A percentile compares a stretch with the other conserved stretches of the same genome.
phyloP scores from a whole-genome alignment of 768 basidiomycete species.

The Boletus vermiculosoides region DNA sequence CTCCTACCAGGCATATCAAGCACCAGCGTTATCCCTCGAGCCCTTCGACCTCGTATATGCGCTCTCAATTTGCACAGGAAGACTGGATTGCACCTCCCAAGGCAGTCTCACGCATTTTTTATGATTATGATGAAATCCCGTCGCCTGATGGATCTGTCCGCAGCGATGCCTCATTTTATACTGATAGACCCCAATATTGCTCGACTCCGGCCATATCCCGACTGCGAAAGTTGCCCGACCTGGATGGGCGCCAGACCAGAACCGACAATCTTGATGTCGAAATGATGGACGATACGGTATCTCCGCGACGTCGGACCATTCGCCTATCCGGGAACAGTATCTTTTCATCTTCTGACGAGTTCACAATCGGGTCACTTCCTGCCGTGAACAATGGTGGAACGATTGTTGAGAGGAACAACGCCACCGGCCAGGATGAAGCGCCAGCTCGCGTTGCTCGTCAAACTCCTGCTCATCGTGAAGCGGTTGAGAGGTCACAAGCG shows the following conservation, averaged over 20 bases:
- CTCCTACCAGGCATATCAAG: conserved; percentile 10
- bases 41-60: conserved; percentile 31
- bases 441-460: neutral
- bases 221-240: neutral
- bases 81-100: conserved; percentile 18
- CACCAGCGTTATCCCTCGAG: conserved; percentile 22
- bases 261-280: conserved; percentile 14
- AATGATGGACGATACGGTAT: conserved; percentile 19
- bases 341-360: conserved; percentile 30
- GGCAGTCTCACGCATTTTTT: neutral
- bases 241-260: neutral
- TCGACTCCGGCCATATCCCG: conserved; percentile 27
- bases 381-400: neutral
- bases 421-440: neutral
- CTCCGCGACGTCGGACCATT: conserved; percentile 9
- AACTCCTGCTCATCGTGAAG: neutral
- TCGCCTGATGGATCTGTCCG: conserved; percentile 7
- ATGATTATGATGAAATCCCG: neutral
- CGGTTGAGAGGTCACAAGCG: neutral
- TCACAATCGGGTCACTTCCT: conserved; percentile 18
- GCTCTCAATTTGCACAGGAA: conserved; percentile 11
- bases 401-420: neutral
- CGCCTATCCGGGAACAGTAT: conserved; percentile 29
- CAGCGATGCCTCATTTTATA: conserved; percentile 19
- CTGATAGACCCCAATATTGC: conserved; percentile 21